Percentiles rank a stretch among this genome's conserved stretches.
phyloP scores from a whole-genome alignment of 495 filamentous ascomycete genomes.

The Monascus purpureus region DNA sequence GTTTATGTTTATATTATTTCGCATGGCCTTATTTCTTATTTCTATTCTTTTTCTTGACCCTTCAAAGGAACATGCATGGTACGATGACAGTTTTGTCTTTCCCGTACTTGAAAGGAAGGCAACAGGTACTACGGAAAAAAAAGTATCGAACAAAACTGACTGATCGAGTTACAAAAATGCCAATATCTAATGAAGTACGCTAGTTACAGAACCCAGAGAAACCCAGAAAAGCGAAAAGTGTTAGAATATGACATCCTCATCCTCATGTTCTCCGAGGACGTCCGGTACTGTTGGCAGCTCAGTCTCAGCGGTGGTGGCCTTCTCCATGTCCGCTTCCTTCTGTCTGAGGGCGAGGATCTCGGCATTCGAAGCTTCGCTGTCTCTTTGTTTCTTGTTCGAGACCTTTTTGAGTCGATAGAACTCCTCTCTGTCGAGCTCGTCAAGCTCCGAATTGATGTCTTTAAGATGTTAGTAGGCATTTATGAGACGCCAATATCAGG shows the following conservation, averaged over 20 bases:
- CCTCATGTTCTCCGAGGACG: conserved; percentile 71
- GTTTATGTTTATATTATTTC: too few species aligned
- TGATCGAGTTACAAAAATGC: not conserved
- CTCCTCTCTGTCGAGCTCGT: conserved; percentile 95
- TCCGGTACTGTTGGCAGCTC: conserved; percentile 41
- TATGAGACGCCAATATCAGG: too few species aligned
- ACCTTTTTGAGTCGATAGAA: conserved; percentile 99
- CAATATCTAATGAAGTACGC: conserved; percentile 8
- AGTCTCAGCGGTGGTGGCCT: conserved; percentile 20
- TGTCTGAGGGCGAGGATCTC: conserved; percentile 51
- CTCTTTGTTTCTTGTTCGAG: conserved; percentile 85
- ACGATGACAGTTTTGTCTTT: too few species aligned
- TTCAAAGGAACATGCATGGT: too few species aligned
- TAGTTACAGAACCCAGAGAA: conserved; percentile 9
- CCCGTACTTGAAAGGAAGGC: too few species aligned
- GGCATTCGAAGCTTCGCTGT: conserved; percentile 58
- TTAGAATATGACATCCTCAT: conserved; percentile 93
- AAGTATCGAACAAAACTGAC: too few species aligned
- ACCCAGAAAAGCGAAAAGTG: conserved; percentile 2
- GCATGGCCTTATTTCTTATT: too few species aligned
- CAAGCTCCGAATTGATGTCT: conserved; percentile 98
- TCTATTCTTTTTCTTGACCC: too few species aligned
- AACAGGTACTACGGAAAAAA: too few species aligned
- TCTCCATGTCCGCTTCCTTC: conserved; percentile 27
- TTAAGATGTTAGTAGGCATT: conserved; percentile 7